Conservation (phyloP, 495 filamentous ascomycete genomes). For the Cairneyella variabilis region DNA sequence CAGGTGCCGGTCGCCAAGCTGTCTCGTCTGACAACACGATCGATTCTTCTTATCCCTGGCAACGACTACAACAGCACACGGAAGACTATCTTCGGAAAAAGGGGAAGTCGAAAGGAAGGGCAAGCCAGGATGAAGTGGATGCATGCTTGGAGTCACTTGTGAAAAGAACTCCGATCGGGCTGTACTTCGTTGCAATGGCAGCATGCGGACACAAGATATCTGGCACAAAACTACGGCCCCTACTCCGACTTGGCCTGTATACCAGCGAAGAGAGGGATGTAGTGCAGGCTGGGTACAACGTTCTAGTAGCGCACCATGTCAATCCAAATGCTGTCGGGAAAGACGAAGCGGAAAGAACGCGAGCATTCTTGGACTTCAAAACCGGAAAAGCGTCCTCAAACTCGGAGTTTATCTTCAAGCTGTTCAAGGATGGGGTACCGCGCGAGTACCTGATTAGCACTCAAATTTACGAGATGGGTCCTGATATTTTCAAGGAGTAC, state of each 20-base stretch:
- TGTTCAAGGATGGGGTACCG: no score
- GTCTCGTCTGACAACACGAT: no score
- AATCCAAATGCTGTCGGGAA: neutral
- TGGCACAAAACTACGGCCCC: neutral
- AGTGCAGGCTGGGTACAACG: neutral
- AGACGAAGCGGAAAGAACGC: neutral
- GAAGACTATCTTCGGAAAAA: constrained; percentile 4
- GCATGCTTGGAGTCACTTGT: neutral
- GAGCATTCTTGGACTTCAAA: no score
- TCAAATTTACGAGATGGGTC: no score
- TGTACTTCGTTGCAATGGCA: constrained; percentile 10
- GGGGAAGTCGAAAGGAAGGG: neutral
- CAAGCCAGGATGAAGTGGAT: constrained; percentile 1
- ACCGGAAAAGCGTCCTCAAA: no score
- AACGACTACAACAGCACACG: constrained; percentile 4
- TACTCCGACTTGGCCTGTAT: neutral
- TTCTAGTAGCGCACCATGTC: neutral
- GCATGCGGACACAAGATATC: constrained; percentile 10
- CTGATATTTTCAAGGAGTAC: no score
- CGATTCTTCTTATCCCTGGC: no score
- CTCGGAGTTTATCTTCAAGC: no score
- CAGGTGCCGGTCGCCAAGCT: no score
- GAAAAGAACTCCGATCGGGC: neutral
- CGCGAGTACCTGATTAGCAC: no score
- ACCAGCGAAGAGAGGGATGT: neutral